These are phyloP conservation scores for Phoenix dactylifera DNA, from an alignment of 176 grass and related monocot genomes.

Conservation along the genomic window DNA sequence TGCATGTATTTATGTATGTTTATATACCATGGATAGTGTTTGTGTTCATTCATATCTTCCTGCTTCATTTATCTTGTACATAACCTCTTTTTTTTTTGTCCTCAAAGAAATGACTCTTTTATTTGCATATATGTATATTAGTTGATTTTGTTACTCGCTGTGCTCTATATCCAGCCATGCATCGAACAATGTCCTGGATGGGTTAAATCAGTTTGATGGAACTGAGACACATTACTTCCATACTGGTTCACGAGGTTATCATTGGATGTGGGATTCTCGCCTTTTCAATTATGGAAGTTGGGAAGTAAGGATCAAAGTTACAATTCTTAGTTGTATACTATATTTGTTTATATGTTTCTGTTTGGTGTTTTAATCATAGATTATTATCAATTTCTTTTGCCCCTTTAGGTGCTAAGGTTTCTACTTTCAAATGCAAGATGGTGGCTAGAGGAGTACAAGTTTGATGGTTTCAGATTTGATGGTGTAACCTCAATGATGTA, in stretches of 20 bases:
- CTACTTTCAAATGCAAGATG: conserved; percentile 91
- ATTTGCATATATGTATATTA: neutral
- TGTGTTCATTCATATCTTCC: too few species aligned
- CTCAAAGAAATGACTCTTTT: neutral
- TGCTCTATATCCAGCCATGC: conserved; percentile 47
- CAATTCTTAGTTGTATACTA: conserved; percentile 2
- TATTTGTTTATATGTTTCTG: conserved; percentile 5
- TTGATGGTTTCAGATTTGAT: conserved; percentile 90
- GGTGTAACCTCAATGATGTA: conserved; percentile 98
- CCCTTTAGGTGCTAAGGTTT: conserved; percentile 67
- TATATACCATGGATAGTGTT: too few species aligned
- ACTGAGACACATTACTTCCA: conserved; percentile 94
- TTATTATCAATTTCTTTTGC: conserved; percentile 13
- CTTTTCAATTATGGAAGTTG: conserved; percentile 84
- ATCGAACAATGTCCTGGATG: conserved; percentile 76
- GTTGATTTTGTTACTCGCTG: conserved; percentile 13
- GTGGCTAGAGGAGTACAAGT: conserved; percentile 96
- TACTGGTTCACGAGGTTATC: conserved; percentile 54
- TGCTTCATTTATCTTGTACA: conserved; percentile 19
- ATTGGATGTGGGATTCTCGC: conserved; percentile 98
- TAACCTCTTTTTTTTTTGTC: conserved; percentile 30
- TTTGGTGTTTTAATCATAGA: conserved; percentile 4
- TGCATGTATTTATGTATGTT: too few species aligned
- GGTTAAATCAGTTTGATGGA: conserved; percentile 85
- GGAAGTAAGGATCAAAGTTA: conserved; percentile 39